Percentiles rank a stretch among this genome's conserved stretches.
Conservation (phyloP, 768 basidiomycete species). For the Hebeloma cylindrosporum region DNA sequence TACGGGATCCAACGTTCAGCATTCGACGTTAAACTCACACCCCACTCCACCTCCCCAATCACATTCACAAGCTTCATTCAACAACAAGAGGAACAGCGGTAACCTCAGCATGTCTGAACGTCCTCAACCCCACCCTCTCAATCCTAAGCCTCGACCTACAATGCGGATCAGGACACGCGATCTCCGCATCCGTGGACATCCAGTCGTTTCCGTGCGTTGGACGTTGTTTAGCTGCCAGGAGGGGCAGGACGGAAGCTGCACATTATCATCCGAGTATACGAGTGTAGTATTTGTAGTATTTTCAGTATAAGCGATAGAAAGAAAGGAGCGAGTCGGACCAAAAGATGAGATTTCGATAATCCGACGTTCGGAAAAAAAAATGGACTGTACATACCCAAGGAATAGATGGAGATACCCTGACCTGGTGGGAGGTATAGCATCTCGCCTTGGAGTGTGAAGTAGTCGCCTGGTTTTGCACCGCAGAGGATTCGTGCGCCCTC, state of each 20-base stretch:
- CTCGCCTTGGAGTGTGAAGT: constrained; percentile 64
- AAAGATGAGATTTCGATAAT: not conserved
- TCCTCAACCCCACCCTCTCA: constrained; percentile 46
- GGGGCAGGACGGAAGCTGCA: constrained; percentile 59
- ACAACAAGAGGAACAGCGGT: constrained; percentile 49
- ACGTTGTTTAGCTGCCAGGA: constrained; percentile 70
- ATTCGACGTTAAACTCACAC: too few species aligned
- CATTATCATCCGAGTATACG: constrained; percentile 1
- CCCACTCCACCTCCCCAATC: too few species aligned
- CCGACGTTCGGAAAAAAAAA: not conserved
- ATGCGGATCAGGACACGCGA: constrained; percentile 68
- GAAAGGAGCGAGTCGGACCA: not conserved
- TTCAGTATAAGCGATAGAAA: too few species aligned
- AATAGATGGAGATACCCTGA: constrained; percentile 71
- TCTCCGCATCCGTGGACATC: constrained; percentile 65
- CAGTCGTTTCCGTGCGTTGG: constrained; percentile 56
- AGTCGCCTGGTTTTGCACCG: constrained; percentile 62
- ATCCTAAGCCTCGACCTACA: constrained; percentile 59
- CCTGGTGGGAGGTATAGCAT: constrained; percentile 59
- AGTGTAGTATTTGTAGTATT: not conserved
- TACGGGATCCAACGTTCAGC: too few species aligned
- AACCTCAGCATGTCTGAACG: constrained; percentile 54
- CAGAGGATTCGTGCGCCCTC: constrained; percentile 57
- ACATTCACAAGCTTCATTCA: too few species aligned
- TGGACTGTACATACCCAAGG: constrained; percentile 45